Evolutionary conservation across 495 filamentous ascomycete species (phyloP), one percentile per base, ranked within the genome.

Genomic region (Aspergillus sclerotiicarbonarius): DNA sequence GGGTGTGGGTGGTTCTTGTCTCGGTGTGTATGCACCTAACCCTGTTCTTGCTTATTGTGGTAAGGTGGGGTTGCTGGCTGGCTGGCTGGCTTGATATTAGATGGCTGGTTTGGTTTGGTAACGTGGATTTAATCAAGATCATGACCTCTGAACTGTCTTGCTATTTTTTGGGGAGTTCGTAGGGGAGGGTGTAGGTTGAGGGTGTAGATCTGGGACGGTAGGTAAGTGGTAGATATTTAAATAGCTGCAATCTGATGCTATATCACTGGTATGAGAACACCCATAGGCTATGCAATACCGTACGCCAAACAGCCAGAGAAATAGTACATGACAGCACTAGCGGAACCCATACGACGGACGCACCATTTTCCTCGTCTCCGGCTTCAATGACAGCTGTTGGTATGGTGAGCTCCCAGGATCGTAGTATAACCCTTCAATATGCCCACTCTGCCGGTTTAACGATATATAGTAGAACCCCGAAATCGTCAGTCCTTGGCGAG

Each of bases 401-500:
- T 87, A 89, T 13, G 88, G 88, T 25, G 82, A 84, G 60, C 87
- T 89, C 59, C 79, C 76, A 6, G 87, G 86, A 65, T 91, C 88
- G 65, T 88, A 89, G 59, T 91, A 91, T 50, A 90, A 72, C 0
- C 88, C 87, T 61, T 89, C 86, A 35, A 90, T 77, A 25, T 75
- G 73, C 19, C 88, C 88, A 62, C 81, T 80, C 32, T 76, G 74
- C 41, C 88, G 76, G 50, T 78, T 71, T 54, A 91, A 67, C 49
- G 84, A 85, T 20, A 90, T 80, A 67, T 89, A 91, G 64, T 91
- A 91, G 68, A 91, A 91, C 5, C 88, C 88, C 51, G 80, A 84
- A 51, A 91, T 91, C 8, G 87, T 91, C 18, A 91, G 80, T 39
- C 84, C 82, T 63, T 79, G 76, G 56, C 79, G 75, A 31, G 79